A percentile compares a stretch with the other conserved stretches of the same genome.
phyloP scores from a whole-genome alignment of 2,329 filamentous ascomycete species.

The Microsporum audouinii region DNA sequence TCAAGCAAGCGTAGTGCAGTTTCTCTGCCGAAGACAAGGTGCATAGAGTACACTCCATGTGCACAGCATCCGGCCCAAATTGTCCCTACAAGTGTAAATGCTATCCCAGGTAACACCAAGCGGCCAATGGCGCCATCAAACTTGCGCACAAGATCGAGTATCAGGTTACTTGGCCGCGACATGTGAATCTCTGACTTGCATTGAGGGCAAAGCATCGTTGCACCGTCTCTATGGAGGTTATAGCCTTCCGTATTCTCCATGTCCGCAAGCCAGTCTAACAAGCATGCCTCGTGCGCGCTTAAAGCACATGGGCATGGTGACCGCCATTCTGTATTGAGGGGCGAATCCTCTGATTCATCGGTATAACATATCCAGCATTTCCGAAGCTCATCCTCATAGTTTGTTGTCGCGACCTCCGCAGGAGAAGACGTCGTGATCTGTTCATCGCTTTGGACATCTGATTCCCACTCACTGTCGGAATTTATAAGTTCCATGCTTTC shows the following conservation, averaged over 20 bases:
- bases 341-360: constrained; percentile 52
- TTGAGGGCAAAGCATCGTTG: constrained; percentile 70
- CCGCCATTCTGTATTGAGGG: constrained; percentile 58
- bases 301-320: constrained; percentile 84
- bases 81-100: constrained; percentile 39
- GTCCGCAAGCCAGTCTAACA: constrained; percentile 89
- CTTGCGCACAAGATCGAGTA: constrained; percentile 55
- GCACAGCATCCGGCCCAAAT: constrained; percentile 43
- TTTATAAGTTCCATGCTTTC: not conserved
- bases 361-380: constrained; percentile 62
- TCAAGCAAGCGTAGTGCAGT: constrained; percentile 48
- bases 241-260: constrained; percentile 54
- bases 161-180: constrained; percentile 58
- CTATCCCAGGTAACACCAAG: constrained; percentile 54
- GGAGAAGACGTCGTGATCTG: not conserved
- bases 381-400: constrained; percentile 27
- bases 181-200: constrained; percentile 75
- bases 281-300: constrained; percentile 77
- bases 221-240: constrained; percentile 38
- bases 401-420: not conserved
- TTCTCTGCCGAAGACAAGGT: constrained; percentile 53
- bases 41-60: constrained; percentile 52
- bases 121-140: constrained; percentile 46
- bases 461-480: not conserved
- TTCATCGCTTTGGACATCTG: not conserved